Evolutionary conservation across 306 rosid species (phyloP).

Genomic region (Pueraria montana): DNA sequence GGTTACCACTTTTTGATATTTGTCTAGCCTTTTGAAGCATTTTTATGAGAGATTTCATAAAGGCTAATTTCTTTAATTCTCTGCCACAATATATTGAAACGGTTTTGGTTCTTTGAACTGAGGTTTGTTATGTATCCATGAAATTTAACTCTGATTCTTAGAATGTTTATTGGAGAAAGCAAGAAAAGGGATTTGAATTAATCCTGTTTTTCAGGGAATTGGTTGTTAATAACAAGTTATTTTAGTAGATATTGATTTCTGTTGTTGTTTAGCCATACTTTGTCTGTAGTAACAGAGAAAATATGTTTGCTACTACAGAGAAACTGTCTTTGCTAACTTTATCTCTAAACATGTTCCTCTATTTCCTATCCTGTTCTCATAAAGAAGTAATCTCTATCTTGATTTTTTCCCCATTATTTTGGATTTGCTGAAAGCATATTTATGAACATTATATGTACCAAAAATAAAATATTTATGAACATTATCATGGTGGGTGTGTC

Average conservation of each 20-base stretch:
- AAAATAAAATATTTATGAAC: neutral
- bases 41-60: neutral
- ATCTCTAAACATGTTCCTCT: slow-evolving; percentile 1
- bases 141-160: slow-evolving; percentile 10
- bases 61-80: slow-evolving; percentile 5
- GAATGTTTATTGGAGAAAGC: slow-evolving; percentile 14
- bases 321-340: slow-evolving; percentile 7
- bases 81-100: slow-evolving; percentile 22
- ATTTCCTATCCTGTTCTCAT: neutral
- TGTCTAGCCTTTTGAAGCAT: slow-evolving; percentile 3
- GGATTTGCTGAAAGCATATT: slow-evolving; percentile 26
- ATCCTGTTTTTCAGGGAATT: neutral
- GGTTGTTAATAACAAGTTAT: slow-evolving; percentile 10
- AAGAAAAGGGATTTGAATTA: neutral
- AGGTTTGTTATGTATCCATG: slow-evolving; percentile 4
- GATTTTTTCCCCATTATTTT: neutral
- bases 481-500: neutral
- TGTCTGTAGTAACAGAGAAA: neutral
- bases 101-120: slow-evolving; percentile 2
- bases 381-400: neutral
- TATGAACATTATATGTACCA: neutral
- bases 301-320: neutral
- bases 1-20: neutral
- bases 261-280: slow-evolving; percentile 24
- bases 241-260: slow-evolving; percentile 13